Conservation (phyloP, 768 basidiomycete genomes). For the Xerocomellus chrysenteron region DNA sequence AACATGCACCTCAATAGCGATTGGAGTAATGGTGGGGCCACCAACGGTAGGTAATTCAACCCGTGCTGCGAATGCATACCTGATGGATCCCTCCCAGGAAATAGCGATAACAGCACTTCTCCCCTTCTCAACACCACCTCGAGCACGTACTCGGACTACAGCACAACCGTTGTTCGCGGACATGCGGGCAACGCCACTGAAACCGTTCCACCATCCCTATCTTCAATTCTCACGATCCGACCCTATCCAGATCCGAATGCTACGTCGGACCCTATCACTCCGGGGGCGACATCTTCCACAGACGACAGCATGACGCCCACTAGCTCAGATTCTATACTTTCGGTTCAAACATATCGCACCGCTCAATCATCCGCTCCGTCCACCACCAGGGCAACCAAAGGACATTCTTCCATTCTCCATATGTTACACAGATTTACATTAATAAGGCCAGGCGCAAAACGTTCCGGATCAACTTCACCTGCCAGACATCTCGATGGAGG, state of each 20-base stretch:
- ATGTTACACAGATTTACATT: conserved; percentile 85
- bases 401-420: conserved; percentile 67
- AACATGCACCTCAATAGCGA: conserved; percentile 49
- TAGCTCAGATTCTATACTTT: conserved; percentile 48
- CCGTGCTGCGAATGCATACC: conserved; percentile 3
- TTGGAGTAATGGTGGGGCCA: conserved; percentile 40
- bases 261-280: conserved; percentile 40
- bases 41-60: conserved; percentile 28
- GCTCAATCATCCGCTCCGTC: conserved; percentile 51
- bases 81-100: conserved; percentile 28
- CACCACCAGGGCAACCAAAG: conserved; percentile 69
- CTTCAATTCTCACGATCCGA: conserved; percentile 72
- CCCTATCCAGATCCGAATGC: conserved; percentile 52
- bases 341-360: conserved; percentile 63
- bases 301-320: conserved; percentile 38
- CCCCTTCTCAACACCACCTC: conserved; percentile 51
- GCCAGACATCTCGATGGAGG: conserved; percentile 34
- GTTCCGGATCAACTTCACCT: conserved; percentile 35
- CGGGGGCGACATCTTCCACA: conserved; percentile 32
- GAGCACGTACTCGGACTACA: conserved; percentile 58
- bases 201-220: conserved; percentile 52
- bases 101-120: conserved; percentile 47
- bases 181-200: conserved; percentile 41
- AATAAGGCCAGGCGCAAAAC: conserved; percentile 74
- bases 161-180: conserved; percentile 63